Percentiles rank a stretch among this genome's conserved stretches.
Conservation (phyloP, 331 rosid species). For the Saraca asoca region DNA sequence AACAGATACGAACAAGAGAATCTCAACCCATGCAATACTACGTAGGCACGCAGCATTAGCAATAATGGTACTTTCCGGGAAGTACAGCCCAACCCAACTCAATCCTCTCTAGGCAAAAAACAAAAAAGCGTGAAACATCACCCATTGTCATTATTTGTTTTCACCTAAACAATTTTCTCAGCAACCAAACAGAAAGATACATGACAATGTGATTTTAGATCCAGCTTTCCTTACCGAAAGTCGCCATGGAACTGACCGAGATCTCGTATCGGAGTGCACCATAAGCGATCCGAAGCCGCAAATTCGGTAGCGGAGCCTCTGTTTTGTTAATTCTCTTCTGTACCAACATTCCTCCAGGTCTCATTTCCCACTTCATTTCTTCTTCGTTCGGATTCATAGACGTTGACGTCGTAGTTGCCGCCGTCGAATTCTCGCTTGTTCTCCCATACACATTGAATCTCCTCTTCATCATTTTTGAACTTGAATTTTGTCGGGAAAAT, state of each 20-base stretch:
- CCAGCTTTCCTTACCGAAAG: conserved; percentile 54
- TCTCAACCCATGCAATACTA: conserved; percentile 15
- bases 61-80: not conserved
- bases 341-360: conserved; percentile 91
- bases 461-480: conserved; percentile 48
- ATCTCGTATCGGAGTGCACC: conserved; percentile 67
- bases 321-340: conserved; percentile 48
- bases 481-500: conserved; percentile 32
- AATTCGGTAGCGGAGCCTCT: conserved; percentile 34
- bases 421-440: conserved; percentile 12
- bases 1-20: not conserved
- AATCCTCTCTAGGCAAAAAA: not conserved
- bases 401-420: conserved; percentile 28
- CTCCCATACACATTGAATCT: conserved; percentile 31
- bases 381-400: conserved; percentile 34
- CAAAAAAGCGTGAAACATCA: too few relatives aligned
- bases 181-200: conserved; percentile 22
- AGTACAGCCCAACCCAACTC: conserved; percentile 8
- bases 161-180: conserved; percentile 19
- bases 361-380: conserved; percentile 66
- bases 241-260: conserved; percentile 54
- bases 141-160: not conserved
- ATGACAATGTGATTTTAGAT: conserved; percentile 4
- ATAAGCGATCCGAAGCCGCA: conserved; percentile 60
- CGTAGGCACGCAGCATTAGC: conserved; percentile 29